Evolutionary conservation across 2,329 filamentous ascomycete genomes (phyloP).

Genomic region (Ophiostoma fasciatum): DNA sequence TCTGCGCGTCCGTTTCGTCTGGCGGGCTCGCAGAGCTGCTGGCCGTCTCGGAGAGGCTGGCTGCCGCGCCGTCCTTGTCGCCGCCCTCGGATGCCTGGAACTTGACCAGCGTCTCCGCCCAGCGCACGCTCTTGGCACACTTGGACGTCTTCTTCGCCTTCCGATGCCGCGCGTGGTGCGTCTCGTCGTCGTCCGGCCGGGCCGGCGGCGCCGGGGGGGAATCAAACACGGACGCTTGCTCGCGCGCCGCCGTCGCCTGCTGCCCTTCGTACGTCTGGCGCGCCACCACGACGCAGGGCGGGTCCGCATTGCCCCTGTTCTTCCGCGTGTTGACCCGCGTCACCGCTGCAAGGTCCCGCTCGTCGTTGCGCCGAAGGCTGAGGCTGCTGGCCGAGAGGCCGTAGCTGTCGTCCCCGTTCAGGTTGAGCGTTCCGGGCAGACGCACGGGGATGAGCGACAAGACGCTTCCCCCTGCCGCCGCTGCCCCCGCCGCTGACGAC

Average conservation of each 20-base stretch:
- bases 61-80: no score
- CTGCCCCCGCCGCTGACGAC: constrained; percentile 8
- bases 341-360: constrained; percentile 26
- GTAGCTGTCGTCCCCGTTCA: constrained; percentile 14
- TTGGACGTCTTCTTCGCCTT: constrained; percentile 4
- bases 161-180: not conserved
- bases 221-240: constrained; percentile 17
- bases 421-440: constrained; percentile 17
- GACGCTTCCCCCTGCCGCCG: constrained; percentile 12
- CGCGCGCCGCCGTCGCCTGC: constrained; percentile 14
- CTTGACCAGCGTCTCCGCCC: constrained; percentile 19
- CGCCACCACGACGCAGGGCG: constrained; percentile 18
- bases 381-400: constrained; percentile 10
- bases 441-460: constrained; percentile 19
- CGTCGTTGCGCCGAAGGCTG: constrained; percentile 18
- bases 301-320: constrained; percentile 26
- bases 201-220: constrained; percentile 10
- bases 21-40: not conserved
- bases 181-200: not conserved
- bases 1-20: not conserved
- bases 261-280: constrained; percentile 16
- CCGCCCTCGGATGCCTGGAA: constrained; percentile 14
- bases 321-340: constrained; percentile 30
- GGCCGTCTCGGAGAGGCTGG: not conserved
- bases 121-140: constrained; percentile 18